These are phyloP conservation scores for Tolypocladium ophioglossoides DNA, from an alignment of 2,329 filamentous ascomycete species.

Conservation along the genomic window DNA sequence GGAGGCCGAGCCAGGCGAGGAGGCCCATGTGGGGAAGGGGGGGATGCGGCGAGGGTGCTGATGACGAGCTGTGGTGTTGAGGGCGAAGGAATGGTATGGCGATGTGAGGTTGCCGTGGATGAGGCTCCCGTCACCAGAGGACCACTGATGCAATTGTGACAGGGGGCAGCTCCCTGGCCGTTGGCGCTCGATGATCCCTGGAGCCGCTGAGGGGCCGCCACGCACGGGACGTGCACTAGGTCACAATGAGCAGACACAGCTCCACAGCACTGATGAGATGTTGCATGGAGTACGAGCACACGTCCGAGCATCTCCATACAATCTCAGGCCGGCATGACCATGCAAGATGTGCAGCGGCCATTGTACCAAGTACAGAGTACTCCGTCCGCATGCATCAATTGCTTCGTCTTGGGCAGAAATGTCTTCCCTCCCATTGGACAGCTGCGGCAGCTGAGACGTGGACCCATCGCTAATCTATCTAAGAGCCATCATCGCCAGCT, in stretches of 20 bases:
- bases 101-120: not conserved
- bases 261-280: too few relatives aligned
- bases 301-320: too few relatives aligned
- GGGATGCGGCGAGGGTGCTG: not conserved
- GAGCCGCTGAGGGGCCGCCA: too few relatives aligned
- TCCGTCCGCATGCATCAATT: too few relatives aligned
- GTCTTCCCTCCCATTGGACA: not conserved
- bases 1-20: slow-evolving; percentile 33
- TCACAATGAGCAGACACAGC: too few relatives aligned
- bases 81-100: not conserved
- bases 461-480: not conserved
- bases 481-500: not conserved
- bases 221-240: too few relatives aligned
- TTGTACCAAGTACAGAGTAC: too few relatives aligned
- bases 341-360: too few relatives aligned
- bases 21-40: slow-evolving; percentile 34
- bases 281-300: not conserved
- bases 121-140: too few relatives aligned
- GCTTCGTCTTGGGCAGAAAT: not conserved
- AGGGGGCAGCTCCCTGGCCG: not conserved
- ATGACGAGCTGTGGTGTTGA: not conserved
- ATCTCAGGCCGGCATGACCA: too few relatives aligned
- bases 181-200: too few relatives aligned
- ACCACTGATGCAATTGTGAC: not conserved
- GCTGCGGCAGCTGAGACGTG: not conserved